Evolutionary conservation across 768 basidiomycete genomes (phyloP).

Genomic region (Zangia roseola): DNA sequence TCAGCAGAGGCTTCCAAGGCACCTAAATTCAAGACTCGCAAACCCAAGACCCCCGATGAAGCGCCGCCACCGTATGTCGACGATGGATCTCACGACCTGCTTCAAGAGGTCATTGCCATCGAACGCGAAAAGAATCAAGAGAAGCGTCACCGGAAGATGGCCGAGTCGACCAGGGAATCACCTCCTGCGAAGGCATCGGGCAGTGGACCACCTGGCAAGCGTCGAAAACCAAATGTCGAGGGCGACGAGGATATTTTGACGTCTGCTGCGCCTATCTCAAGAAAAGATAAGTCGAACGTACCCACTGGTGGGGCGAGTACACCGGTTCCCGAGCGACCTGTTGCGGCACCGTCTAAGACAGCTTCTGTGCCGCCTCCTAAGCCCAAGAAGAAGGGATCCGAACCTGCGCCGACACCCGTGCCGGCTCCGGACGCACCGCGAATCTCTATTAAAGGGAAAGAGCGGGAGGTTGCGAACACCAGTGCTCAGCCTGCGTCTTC

Average conservation of each 20-base stretch:
- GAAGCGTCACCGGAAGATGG: slow-evolving; percentile 43
- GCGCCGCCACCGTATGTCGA: slow-evolving; percentile 70
- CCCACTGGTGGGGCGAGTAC: slow-evolving; percentile 41
- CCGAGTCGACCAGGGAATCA: slow-evolving; percentile 40
- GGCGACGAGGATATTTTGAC: slow-evolving; percentile 59
- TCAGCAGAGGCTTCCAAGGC: slow-evolving; percentile 34
- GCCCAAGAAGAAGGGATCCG: slow-evolving; percentile 43
- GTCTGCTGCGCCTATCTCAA: slow-evolving; percentile 55
- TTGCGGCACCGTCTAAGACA: slow-evolving; percentile 25
- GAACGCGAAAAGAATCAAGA: slow-evolving; percentile 65
- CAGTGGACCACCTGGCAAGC: slow-evolving; percentile 46
- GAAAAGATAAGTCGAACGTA: slow-evolving; percentile 44
- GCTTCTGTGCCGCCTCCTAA: slow-evolving; percentile 31
- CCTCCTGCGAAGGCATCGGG: slow-evolving; percentile 37
- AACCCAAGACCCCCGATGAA: slow-evolving; percentile 42
- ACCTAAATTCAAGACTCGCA: slow-evolving; percentile 41
- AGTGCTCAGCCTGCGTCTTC: slow-evolving; percentile 34
- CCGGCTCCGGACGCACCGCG: slow-evolving; percentile 31
- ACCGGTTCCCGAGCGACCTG: slow-evolving; percentile 37
- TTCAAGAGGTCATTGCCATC: slow-evolving; percentile 80
- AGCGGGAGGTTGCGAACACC: slow-evolving; percentile 49
- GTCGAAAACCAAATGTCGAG: slow-evolving; percentile 49
- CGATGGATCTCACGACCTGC: slow-evolving; percentile 78
- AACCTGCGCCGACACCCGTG: slow-evolving; percentile 20
- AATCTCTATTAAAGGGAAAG: slow-evolving; percentile 69